Conservation (phyloP, 202 grass and related monocot species). For the Panicum hallii region DNA sequence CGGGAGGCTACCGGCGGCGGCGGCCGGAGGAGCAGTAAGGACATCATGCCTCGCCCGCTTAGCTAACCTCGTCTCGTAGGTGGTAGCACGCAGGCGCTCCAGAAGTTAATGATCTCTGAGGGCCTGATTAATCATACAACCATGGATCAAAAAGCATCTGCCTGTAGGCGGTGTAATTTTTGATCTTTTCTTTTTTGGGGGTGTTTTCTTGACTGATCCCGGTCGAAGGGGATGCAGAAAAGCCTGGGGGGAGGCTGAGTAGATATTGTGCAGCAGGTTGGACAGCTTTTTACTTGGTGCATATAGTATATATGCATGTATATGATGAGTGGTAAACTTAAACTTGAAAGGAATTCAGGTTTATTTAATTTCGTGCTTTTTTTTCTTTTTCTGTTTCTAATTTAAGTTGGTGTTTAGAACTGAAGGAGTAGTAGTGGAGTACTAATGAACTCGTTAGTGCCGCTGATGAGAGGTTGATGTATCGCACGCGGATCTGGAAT, state of each 20-base stretch:
- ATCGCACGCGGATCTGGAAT: background rate
- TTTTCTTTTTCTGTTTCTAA: background rate
- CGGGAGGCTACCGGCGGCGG: conserved; percentile 32
- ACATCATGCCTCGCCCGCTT: conserved; percentile 38
- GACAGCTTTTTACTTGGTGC: conserved; percentile 42
- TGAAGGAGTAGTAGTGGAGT: background rate
- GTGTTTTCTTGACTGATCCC: conserved; percentile 47
- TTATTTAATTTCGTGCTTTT: background rate
- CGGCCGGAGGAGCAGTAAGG: conserved; percentile 32
- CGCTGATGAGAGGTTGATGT: conserved; percentile 14
- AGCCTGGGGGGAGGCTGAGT: conserved; percentile 3
- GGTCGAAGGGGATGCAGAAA: conserved; percentile 38
- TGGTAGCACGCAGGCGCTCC: conserved; percentile 13
- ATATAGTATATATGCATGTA: conserved; percentile 36
- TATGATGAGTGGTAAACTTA: conserved; percentile 32
- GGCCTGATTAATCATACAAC: conserved; percentile 30
- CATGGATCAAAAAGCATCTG: conserved; percentile 39
- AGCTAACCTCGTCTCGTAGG: conserved; percentile 43
- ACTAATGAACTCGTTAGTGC: background rate
- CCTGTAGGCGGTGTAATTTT: conserved; percentile 43
- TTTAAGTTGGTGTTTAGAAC: background rate
- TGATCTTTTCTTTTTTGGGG: background rate
- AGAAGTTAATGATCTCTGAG: conserved; percentile 40
- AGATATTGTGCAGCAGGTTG: conserved; percentile 57
- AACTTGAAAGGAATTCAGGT: conserved; percentile 36